These are phyloP conservation scores for Carpinus fangiana DNA, from an alignment of 306 rosid species.

Conservation along the genomic window DNA sequence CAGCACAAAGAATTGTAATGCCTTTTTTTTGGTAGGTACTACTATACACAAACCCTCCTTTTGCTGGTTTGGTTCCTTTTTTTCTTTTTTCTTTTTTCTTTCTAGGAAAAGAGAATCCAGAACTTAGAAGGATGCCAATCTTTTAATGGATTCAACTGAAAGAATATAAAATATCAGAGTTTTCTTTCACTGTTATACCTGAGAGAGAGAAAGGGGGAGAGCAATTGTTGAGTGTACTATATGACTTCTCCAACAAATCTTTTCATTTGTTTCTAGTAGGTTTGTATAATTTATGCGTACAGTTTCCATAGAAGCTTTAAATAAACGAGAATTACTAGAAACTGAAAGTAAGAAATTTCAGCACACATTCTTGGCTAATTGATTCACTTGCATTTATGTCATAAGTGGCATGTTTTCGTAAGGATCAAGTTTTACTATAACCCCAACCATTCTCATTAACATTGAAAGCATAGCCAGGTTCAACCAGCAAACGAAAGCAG, in stretches of 20 bases:
- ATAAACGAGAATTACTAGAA: too few relatives aligned
- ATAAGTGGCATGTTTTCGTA: not conserved
- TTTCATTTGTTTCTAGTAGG: not conserved
- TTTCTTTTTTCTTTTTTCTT: too few relatives aligned
- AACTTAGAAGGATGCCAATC: too few relatives aligned
- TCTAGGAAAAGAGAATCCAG: too few relatives aligned
- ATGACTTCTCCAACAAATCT: not conserved
- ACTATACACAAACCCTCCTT: too few relatives aligned
- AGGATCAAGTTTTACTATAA: not conserved
- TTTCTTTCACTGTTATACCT: too few relatives aligned
- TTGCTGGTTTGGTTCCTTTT: too few relatives aligned
- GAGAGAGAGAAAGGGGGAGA: too few relatives aligned
- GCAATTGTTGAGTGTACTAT: not conserved
- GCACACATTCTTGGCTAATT: not conserved
- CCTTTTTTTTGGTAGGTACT: too few relatives aligned
- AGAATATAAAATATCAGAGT: too few relatives aligned
- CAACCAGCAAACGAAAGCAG: not conserved
- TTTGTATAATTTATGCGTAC: not conserved
- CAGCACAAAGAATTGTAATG: not conserved
- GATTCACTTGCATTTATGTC: too few relatives aligned
- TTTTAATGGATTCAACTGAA: too few relatives aligned
- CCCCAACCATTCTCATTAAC: not conserved
- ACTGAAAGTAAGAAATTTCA: not conserved
- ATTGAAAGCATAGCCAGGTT: not conserved
- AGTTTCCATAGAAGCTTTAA: not conserved